Base-by-base conservation (phyloP, 208 protist species). In the Acanthamoeba sp. region DNA sequence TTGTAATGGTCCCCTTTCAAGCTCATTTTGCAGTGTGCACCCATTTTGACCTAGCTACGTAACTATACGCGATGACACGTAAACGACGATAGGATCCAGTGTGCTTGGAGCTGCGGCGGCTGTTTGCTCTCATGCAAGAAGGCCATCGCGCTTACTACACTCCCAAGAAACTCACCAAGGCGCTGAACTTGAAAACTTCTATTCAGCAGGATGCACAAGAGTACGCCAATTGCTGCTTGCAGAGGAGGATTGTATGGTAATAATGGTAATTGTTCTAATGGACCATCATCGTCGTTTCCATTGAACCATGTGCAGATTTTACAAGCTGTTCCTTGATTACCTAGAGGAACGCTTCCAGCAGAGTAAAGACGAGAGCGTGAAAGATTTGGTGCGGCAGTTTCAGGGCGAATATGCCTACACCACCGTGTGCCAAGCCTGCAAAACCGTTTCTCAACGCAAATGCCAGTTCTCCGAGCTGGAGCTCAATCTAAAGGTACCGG, bases 131-230 rank as follows among this genome's bases (percentile, higher is more conserved):
- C 18, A 32, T 93, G 69, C 90, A 93, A 59, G 45, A 76, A 24
- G 69, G 90, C 62, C 5, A 38, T 10, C 62, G 71, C 20, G 36
- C 20, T 24, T 78, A n/a, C 66, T 93, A 93, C 36, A 66, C 57
- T 4, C 59, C 90, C 18, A 76, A 82, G 45, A 42, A 59, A 6
- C 69, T 93, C 50, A 84, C 90, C 27, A 4, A 42, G 29, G 45
- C 52, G 29, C 90, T 93, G 55, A 93, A 93, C 69, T 27, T 93
- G 24, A 93, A 82, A 38, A 93, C 90, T 12, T 84, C 66, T 20
- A 93, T 93, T 14, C 90, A 93, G n/a, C 90, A 93, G 59, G 90
- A 93, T 40, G 90, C 90, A 6, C 90, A 93, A 84, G 90, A 93
- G 90, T 93, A 93, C 27, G 55, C n/a, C 12, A 12, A 20, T 57